phyloP scores from a whole-genome alignment of 176 grass and related monocot species.

The Thalia dealbata region DNA sequence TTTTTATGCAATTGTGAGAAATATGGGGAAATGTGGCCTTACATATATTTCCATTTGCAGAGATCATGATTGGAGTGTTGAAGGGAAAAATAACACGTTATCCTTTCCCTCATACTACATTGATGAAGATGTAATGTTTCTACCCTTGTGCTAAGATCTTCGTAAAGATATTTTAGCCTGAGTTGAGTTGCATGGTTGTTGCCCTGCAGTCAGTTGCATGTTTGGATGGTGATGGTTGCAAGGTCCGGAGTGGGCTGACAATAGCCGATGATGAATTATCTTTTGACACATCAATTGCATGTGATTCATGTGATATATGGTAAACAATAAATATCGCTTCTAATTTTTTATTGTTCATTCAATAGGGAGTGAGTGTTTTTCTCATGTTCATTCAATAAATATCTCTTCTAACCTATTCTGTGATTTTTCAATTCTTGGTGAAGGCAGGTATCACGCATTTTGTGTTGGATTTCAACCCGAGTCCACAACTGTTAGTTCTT shows the following conservation, averaged over 20 bases:
- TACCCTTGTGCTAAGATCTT: conserved; percentile 20
- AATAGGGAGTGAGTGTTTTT: background rate
- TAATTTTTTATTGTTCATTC: background rate
- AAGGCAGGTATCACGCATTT: conserved; percentile 89
- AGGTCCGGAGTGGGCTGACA: conserved; percentile 51
- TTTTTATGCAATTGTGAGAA: conserved; percentile 5
- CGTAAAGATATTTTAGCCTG: background rate
- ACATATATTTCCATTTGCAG: conserved; percentile 34
- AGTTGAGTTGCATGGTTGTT: conserved; percentile 1
- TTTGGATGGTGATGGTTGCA: conserved; percentile 77
- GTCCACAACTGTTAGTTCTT: conserved; percentile 37
- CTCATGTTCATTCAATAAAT: too few species aligned
- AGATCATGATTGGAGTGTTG: conserved; percentile 66
- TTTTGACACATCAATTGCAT: conserved; percentile 93
- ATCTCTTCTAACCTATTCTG: conserved; percentile 13
- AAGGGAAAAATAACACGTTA: conserved; percentile 57
- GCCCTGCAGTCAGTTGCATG: conserved; percentile 66
- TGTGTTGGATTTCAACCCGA: conserved; percentile 77
- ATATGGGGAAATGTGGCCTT: conserved; percentile 14
- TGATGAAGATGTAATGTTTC: conserved; percentile 78
- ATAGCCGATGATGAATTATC: conserved; percentile 42
- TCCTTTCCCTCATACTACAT: conserved; percentile 92
- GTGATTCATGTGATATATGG: conserved; percentile 96
- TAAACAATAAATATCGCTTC: conserved; percentile 20
- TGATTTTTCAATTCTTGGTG: conserved; percentile 23